phyloP scores from a whole-genome alignment of 192 early-diverging fungal species.

The Paraglomus brasilianum region DNA sequence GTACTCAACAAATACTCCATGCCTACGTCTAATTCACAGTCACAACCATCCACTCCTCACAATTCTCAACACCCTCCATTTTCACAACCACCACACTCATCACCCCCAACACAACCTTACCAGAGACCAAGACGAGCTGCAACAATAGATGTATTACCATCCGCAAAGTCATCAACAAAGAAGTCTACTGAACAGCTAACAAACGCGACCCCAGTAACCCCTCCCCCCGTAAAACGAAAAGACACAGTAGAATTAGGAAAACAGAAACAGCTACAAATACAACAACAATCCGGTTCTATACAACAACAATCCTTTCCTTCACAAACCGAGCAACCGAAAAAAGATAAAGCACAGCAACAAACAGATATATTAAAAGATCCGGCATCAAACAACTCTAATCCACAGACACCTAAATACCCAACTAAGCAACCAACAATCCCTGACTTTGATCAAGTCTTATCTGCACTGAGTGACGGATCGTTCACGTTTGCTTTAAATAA shows the following conservation, averaged over 20 bases:
- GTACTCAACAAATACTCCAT: constrained; percentile 30
- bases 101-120: constrained; percentile 29
- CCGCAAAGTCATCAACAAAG: constrained; percentile 20
- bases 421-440: constrained; percentile 7
- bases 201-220: constrained; percentile 27
- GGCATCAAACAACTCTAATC: not conserved
- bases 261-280: not conserved
- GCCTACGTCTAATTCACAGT: constrained; percentile 26
- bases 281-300: not conserved
- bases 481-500: constrained; percentile 28
- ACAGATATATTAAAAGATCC: too few species aligned
- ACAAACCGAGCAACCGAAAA: too few species aligned
- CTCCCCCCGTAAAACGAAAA: constrained; percentile 29
- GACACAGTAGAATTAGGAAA: constrained; percentile 16
- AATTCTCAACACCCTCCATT: constrained; percentile 32
- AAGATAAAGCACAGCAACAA: too few species aligned
- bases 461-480: constrained; percentile 26
- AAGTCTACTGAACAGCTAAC: constrained; percentile 23
- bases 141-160: constrained; percentile 11
- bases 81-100: constrained; percentile 36
- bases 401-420: not conserved
- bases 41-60: constrained; percentile 13
- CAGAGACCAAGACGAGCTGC: constrained; percentile 18
- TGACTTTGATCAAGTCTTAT: constrained; percentile 29
- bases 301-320: too few species aligned